Base-by-base conservation (phyloP, 495 filamentous ascomycete genomes). In the Neurospora sp. region DNA sequence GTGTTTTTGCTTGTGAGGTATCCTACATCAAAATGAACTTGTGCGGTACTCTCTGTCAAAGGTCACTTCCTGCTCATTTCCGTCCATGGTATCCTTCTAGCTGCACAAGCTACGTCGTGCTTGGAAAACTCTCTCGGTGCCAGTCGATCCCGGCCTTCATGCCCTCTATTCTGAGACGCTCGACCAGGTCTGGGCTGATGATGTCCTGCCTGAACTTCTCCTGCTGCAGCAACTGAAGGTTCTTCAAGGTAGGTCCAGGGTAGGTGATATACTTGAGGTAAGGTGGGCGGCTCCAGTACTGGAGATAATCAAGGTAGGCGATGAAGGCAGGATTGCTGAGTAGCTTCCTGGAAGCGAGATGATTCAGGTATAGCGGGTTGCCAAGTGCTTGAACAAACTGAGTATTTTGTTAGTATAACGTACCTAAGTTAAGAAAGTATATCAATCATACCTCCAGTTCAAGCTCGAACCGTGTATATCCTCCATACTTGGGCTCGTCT, bases 351-450 rank as follows among this genome's bases (percentile, higher is more conserved):
- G 89, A 87, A 3, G 92, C 93, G 20, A 97, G 90, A 76, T 94
- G 89, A 76, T 93, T 93, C 39, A 97, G 87, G 82, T 97, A 96
- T 79, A 87, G 86, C 0, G 94, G 94, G 77, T 94, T 94, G 74
- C 89, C 89, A 71, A 97, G 92, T n/a, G 90, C 89, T 77, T 93
- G 92, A 54, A 96, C 93, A 78, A 97, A 96, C 87, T 96, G 82
- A 27, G 40, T 4, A 44, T 42, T 7, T 4, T 59, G 76, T 76
- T n/a, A 77, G 70, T 8, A 7, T 5, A 16, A 39, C 16, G 69
- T 18, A 16, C 54, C 16, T 48, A 6, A 5, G 69, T 77, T 54
- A 5, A 39, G 5, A 69, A 23, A 18, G 69, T 40, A 10, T 40
- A 35, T 27, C 1, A 54, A 27, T 48, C 74, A n/a, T 74, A 91